Evolutionary conservation across 257 asterid species (phyloP).

Genomic region (Solanum sitiens): DNA sequence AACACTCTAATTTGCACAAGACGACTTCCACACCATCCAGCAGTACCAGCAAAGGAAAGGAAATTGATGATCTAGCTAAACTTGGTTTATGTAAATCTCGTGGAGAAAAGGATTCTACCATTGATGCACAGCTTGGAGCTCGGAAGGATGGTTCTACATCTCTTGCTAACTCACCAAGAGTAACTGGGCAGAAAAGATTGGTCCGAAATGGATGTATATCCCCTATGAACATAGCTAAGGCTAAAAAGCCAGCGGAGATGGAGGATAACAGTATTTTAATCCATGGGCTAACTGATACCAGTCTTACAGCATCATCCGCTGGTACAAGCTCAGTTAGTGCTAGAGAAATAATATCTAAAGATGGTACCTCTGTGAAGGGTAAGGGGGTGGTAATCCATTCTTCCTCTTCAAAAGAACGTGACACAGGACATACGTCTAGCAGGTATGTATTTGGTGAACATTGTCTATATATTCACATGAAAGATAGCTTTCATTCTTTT

Average conservation of each 20-base stretch:
- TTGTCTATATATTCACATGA: neutral
- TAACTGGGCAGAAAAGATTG: conserved; percentile 53
- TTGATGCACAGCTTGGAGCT: conserved; percentile 17
- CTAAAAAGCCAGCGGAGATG: conserved; percentile 33
- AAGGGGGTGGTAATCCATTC: conserved; percentile 48
- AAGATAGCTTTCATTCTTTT: neutral
- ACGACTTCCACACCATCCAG: conserved; percentile 6
- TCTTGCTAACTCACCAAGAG: conserved; percentile 24
- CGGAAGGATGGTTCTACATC: conserved; percentile 16
- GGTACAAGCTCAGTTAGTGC: conserved; percentile 21
- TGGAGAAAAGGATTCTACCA: conserved; percentile 13
- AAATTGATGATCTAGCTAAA: neutral
- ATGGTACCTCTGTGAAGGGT: conserved; percentile 45
- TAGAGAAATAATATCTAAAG: conserved; percentile 43
- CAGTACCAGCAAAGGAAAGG: conserved; percentile 24
- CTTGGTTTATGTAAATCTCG: conserved; percentile 15
- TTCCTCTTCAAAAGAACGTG: conserved; percentile 22
- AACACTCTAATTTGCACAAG: conserved; percentile 16
- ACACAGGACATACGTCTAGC: conserved; percentile 15
- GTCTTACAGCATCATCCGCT: conserved; percentile 11
- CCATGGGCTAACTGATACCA: conserved; percentile 15
- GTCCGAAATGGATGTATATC: conserved; percentile 91
- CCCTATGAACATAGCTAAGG: conserved; percentile 64
- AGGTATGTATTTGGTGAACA: conserved; percentile 27
- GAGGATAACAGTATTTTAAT: conserved; percentile 14